These are phyloP conservation scores for Botrytis fabae DNA, from an alignment of 2,329 filamentous ascomycete genomes.

Conservation along the genomic window DNA sequence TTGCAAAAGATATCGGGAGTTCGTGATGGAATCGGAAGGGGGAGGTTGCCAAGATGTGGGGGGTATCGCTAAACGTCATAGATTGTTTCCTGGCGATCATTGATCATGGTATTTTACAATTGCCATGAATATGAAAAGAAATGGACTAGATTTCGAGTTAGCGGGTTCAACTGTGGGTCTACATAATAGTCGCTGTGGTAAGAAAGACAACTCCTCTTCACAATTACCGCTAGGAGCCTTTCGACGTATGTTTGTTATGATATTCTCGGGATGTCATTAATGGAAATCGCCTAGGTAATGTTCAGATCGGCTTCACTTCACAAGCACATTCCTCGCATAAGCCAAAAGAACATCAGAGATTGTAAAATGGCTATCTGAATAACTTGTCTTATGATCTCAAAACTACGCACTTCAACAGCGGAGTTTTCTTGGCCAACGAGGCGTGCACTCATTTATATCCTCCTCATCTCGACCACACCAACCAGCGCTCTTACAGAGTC, in stretches of 20 bases:
- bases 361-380: not conserved
- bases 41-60: not conserved
- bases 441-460: not conserved
- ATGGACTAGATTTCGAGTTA: not conserved
- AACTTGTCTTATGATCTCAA: not conserved
- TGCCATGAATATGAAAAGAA: not conserved
- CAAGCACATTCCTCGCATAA: not conserved
- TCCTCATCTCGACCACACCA: not conserved
- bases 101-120: not conserved
- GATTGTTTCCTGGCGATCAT: not conserved
- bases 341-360: not conserved
- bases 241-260: not conserved
- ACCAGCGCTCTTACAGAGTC: not conserved
- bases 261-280: too few relatives aligned
- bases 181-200: not conserved
- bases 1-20: not conserved
- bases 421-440: not conserved
- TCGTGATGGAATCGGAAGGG: not conserved
- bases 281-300: too few relatives aligned
- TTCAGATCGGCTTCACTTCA: not conserved
- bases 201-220: not conserved
- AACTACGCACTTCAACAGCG: not conserved
- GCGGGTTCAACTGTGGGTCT: not conserved
- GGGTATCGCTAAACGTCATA: not conserved
- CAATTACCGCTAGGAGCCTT: not conserved